Evolutionary conservation across 257 asterid species (phyloP).

Genomic region (Solanum clarkiae): DNA sequence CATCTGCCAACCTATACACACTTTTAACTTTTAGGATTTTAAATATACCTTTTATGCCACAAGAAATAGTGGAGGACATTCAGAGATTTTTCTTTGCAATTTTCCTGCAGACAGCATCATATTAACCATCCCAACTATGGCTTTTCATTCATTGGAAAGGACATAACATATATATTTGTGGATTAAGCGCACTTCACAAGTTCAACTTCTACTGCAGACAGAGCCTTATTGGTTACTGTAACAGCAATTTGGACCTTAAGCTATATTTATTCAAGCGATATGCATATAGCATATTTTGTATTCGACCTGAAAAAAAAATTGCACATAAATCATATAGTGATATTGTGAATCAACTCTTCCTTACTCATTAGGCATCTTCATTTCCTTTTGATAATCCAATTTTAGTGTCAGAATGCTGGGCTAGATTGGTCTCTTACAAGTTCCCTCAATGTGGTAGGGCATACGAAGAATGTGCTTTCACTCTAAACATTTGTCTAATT

Average conservation of each 20-base stretch:
- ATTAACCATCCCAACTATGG: neutral
- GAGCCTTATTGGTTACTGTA: neutral
- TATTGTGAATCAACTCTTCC: neutral
- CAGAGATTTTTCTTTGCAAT: neutral
- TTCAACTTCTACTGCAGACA: neutral
- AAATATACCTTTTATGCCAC: neutral
- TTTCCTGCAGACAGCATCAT: neutral
- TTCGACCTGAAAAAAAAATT: neutral
- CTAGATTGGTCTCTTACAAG: neutral
- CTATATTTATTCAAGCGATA: neutral
- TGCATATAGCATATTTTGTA: neutral
- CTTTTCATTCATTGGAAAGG: neutral
- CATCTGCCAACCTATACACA: conserved; percentile 44
- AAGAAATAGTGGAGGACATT: neutral
- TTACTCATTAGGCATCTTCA: neutral
- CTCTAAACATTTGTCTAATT: neutral
- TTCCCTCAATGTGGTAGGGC: neutral
- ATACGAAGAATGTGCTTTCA: neutral
- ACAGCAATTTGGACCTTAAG: neutral
- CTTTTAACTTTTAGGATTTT: neutral
- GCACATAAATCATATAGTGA: neutral
- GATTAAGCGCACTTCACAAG: neutral
- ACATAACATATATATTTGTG: neutral
- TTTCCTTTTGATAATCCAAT: neutral
- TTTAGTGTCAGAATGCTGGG: neutral